phyloP scores from a whole-genome alignment of 192 early-diverging fungal species.

The Coemansia furcata region DNA sequence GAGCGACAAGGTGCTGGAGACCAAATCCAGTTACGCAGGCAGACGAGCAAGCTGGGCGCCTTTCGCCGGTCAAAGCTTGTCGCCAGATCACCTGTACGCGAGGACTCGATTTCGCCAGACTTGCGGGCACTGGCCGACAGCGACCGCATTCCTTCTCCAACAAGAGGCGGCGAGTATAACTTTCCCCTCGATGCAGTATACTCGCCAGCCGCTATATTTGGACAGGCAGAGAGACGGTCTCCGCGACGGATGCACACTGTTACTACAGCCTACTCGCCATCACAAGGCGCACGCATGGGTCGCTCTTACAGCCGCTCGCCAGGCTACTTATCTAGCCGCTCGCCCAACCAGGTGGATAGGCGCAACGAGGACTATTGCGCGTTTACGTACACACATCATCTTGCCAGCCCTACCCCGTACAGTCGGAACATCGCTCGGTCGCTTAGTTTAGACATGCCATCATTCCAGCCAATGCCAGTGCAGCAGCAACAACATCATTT shows the following conservation, averaged over 20 bases:
- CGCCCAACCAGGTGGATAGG: not conserved
- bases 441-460: not conserved
- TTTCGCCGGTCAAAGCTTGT: constrained; percentile 25
- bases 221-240: not conserved
- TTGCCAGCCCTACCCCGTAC: not conserved
- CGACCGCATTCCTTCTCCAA: constrained; percentile 8
- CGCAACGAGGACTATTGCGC: not conserved
- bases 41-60: constrained; percentile 6
- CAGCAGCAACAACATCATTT: not conserved
- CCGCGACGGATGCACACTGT: not conserved
- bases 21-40: not conserved
- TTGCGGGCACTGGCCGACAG: constrained; percentile 37
- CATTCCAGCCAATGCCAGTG: not conserved
- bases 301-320: not conserved
- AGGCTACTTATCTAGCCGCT: not conserved
- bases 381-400: not conserved
- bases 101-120: constrained; percentile 34
- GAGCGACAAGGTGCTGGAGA: not conserved
- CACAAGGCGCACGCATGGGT: not conserved
- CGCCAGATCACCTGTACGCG: constrained; percentile 41
- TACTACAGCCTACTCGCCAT: constrained; percentile 10
- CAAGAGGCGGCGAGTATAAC: not conserved
- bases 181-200: not conserved
- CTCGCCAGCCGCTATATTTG: constrained; percentile 7
- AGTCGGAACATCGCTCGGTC: not conserved